Percentiles rank a stretch among this genome's conserved stretches.
Evolutionary conservation across 768 basidiomycete genomes (phyloP).

Genomic region (Solioccasus polychromus): DNA sequence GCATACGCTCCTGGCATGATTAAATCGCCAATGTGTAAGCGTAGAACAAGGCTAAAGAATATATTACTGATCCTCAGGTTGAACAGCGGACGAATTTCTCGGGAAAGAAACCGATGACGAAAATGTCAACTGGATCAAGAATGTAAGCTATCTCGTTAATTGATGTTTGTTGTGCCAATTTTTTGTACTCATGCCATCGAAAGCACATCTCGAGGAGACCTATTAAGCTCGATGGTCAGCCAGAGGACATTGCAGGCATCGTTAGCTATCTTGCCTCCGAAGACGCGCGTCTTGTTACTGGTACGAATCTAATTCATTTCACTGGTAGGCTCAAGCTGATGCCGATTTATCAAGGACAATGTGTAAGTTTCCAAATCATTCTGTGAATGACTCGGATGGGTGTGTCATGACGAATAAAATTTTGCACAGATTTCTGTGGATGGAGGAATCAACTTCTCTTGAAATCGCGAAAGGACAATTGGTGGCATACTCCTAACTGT

Average conservation of each 20-base stretch:
- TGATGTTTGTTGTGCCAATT: background rate
- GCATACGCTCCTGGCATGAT: constrained; percentile 38
- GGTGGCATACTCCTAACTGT: too few species aligned
- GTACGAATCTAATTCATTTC: constrained; percentile 9
- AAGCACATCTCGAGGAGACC: background rate
- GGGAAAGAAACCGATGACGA: background rate
- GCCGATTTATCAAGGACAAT: constrained; percentile 17
- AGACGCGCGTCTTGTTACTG: constrained; percentile 36
- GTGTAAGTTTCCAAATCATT: constrained; percentile 11
- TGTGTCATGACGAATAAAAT: background rate
- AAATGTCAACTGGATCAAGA: background rate
- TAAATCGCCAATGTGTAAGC: constrained; percentile 31
- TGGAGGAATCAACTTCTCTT: constrained; percentile 13
- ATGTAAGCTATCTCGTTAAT: background rate
- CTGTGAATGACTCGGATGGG: background rate
- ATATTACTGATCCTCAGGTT: too few species aligned
- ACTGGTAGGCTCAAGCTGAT: background rate
- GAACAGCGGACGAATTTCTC: background rate
- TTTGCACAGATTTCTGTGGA: constrained; percentile 16
- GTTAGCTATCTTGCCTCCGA: constrained; percentile 38
- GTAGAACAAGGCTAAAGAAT: too few species aligned
- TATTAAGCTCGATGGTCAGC: constrained; percentile 18
- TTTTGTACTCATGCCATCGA: too few species aligned
- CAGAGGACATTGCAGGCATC: constrained; percentile 34
- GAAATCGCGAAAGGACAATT: background rate